Evolutionary conservation across 1,284 basidiomycete genomes (phyloP), one percentile per base, ranked within the genome.

Genomic region (Sporisorium scitamineum): DNA sequence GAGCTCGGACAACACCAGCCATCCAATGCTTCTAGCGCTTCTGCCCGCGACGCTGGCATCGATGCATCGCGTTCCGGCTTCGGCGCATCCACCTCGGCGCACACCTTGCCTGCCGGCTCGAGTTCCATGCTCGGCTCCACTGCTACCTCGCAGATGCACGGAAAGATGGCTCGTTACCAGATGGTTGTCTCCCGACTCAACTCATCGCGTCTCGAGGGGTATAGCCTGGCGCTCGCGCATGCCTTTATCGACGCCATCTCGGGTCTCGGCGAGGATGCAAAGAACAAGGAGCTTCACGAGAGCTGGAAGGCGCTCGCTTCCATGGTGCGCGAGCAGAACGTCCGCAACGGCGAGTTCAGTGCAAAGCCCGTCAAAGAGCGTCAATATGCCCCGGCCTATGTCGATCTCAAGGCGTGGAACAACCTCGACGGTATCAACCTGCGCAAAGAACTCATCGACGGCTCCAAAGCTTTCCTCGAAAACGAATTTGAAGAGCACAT

Each of bases 401-500:
- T 87, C 37, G 70, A 79, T 26, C 37, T 71, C 27, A 68, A 66
- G 34, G 37, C 45, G 9, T 70, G 66, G 61, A 56, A 58, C 44
- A 51, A 63, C 10, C 34, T 71, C 10, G 67, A 73, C 7, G 79
- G 78, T 50, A 55, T 61, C 51, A 64, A 75, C 29, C 61, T 88
- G 34, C 79, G 86, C 39, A 79, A 80, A 45, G 72, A 91, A 73
- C 92, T 94, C 61, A 90, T 92, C 18, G 88, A 87, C 51, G 93
- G 93, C 29, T 90, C 92, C 0, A 87, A 91, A 26, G 89, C 90
- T 61, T 92, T 92, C 16, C 87, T 94, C 10, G 92, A 94, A 81
- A 90, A 91, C 75, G 93, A 94, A 80, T 84, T 83, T 57, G 75
- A 88, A 87, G 81, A 97, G 94, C 83, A 93, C 92, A 89, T 99